Base-by-base conservation (phyloP, 768 basidiomycete species). In the Russula earlei region DNA sequence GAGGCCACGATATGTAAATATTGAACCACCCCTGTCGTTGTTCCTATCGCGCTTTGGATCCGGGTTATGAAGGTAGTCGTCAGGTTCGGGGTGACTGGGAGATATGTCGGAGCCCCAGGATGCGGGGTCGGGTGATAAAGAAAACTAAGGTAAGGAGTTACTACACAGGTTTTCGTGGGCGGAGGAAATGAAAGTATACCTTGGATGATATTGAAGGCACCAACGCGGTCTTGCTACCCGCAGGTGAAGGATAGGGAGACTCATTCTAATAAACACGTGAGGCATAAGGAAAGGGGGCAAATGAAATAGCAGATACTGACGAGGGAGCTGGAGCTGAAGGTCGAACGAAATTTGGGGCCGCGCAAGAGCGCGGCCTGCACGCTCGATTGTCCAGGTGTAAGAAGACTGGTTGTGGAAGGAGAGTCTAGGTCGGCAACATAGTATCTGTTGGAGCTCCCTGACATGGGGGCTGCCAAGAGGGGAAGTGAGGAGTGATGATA, bases 391-490 rank as follows among this genome's bases (percentile, higher is more conserved):
- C 62, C 64, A 7, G 72, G 67, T 1, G 71, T 70, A 38, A 83
- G 69, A 51, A 83, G 77, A 64, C 73, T 79, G 31, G 77, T 68
- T 7, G 78, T 77, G 4, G 82, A 83, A 5, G 75, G 73, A 11
- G 79, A 72, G 58, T 71, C 71, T 67, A 59, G 68, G 67, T 63
- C 72, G 74, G 55, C 70, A 73, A 49, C 71, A 71, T 55, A 75
- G 73, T 58, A 74, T 62, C 62, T 74, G 17, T 70, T 68, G 33
- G 66, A 66, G 25, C 55, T 52, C 22, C 56, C 61, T 12, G 65
- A 52, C 67, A 70, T 69, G 50, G 48, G 12, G 40, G 55, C 51
- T 44, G 61, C 43, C 49, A 51, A 54, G 37, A 37, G 15, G 5
- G 38, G 33, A 57, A 46, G 19, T 5, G 19, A 49, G n/a, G n/a